Conservation (phyloP, 495 filamentous ascomycete species). For the Xylaria nigripes region DNA sequence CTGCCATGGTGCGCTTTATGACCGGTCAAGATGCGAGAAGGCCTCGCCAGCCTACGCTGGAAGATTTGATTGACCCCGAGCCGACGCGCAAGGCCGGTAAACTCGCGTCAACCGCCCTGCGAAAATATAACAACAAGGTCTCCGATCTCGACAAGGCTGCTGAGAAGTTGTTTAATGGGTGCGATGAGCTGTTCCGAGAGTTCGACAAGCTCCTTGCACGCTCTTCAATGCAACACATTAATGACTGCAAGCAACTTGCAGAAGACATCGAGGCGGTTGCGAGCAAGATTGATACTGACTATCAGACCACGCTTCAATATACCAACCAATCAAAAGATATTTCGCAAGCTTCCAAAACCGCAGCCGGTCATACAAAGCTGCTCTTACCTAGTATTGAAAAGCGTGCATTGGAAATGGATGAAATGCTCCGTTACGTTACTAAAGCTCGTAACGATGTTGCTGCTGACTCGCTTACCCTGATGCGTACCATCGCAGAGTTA, state of each 20-base stretch:
- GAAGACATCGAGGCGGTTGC: slow-evolving; percentile 81
- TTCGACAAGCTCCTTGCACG: slow-evolving; percentile 43
- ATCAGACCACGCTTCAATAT: slow-evolving; percentile 66
- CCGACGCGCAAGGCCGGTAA: slow-evolving; percentile 58
- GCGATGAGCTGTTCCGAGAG: slow-evolving; percentile 39
- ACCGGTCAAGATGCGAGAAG: slow-evolving; percentile 36
- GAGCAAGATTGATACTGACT: slow-evolving; percentile 80
- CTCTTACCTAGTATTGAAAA: slow-evolving; percentile 73
- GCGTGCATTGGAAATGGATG: slow-evolving; percentile 65
- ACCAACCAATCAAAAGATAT: slow-evolving; percentile 61
- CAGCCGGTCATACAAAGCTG: slow-evolving; percentile 75
- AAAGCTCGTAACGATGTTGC: slow-evolving; percentile 51
- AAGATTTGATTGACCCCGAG: slow-evolving; percentile 62
- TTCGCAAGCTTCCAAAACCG: slow-evolving; percentile 75
- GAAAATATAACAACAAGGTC: slow-evolving; percentile 38
- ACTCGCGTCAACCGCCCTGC: slow-evolving; percentile 36
- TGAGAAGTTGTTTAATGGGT: slow-evolving; percentile 35
- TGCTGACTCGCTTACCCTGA: slow-evolving; percentile 54
- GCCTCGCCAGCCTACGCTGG: slow-evolving; percentile 46
- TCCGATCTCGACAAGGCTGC: slow-evolving; percentile 41
- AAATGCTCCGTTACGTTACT: slow-evolving; percentile 58
- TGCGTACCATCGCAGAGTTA: slow-evolving; percentile 71
- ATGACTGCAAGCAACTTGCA: slow-evolving; percentile 47
- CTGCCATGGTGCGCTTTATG: slow-evolving; percentile 47
- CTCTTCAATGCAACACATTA: slow-evolving; percentile 31